Percentiles rank a stretch among this genome's conserved stretches.
Evolutionary conservation across 192 early-diverging fungal genomes (phyloP).

Genomic region (Glomus cerebriforme): DNA sequence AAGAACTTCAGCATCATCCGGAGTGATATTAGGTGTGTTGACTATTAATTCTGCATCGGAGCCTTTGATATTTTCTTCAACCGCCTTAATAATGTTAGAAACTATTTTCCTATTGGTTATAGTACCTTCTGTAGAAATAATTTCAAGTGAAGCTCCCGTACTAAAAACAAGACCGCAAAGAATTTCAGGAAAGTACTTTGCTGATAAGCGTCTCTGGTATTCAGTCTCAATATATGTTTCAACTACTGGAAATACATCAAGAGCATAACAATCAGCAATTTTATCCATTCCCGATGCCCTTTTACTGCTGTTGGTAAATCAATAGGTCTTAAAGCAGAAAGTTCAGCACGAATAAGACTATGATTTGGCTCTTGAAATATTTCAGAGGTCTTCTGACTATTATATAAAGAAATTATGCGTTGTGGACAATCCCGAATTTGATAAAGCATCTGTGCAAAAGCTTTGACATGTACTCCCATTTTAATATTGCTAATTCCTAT

Average conservation of each 20-base stretch:
- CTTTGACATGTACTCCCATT: slow-evolving; percentile 19
- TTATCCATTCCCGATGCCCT: slow-evolving; percentile 18
- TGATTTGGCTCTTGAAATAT: slow-evolving; percentile 25
- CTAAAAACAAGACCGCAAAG: slow-evolving; percentile 26
- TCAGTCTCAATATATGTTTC: slow-evolving; percentile 30
- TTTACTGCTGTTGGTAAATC: slow-evolving; percentile 25
- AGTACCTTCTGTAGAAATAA: slow-evolving; percentile 19
- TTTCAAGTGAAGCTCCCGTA: slow-evolving; percentile 18
- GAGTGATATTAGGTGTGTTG: slow-evolving; percentile 19
- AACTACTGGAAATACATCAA: slow-evolving; percentile 12
- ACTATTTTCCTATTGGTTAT: neutral
- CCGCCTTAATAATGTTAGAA: slow-evolving; percentile 26
- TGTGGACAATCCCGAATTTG: slow-evolving; percentile 1
- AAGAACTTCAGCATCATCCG: slow-evolving; percentile 26
- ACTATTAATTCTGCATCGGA: slow-evolving; percentile 23
- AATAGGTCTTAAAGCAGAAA: slow-evolving; percentile 21
- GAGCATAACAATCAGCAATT: slow-evolving; percentile 21
- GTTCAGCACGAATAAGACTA: slow-evolving; percentile 23
- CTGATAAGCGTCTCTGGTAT: slow-evolving; percentile 26
- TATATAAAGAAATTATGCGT: slow-evolving; percentile 23
- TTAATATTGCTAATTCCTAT: slow-evolving; percentile 29
- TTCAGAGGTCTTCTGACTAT: slow-evolving; percentile 16
- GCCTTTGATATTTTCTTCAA: slow-evolving; percentile 21
- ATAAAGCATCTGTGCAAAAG: slow-evolving; percentile 23
- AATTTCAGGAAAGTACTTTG: slow-evolving; percentile 31